These are phyloP conservation scores for Pichia scutulata DNA, from an alignment of 805 yeast species.

Conservation along the genomic window DNA sequence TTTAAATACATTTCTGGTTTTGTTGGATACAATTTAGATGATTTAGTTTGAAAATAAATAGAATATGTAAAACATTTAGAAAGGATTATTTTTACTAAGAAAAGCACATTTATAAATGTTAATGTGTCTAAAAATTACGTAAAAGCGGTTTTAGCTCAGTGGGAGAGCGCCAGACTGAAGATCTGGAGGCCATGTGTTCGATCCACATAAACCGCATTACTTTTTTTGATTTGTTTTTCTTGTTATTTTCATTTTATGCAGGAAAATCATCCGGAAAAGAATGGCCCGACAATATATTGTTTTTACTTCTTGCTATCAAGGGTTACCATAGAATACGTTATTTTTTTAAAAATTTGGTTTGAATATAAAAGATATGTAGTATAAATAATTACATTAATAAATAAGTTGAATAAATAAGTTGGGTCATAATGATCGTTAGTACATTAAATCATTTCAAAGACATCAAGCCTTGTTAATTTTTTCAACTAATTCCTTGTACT, in stretches of 20 bases:
- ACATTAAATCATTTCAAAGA: background rate
- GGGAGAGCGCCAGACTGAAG: slow-evolving; percentile 21
- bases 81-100: no score
- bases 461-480: slow-evolving; percentile 19
- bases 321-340: no score
- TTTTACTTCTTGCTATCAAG: background rate
- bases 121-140: background rate
- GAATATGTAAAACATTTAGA: no score
- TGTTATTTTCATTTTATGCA: no score
- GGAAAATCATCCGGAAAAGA: background rate
- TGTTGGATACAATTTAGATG: no score
- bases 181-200: slow-evolving; percentile 20
- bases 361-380: background rate
- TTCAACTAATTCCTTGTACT: slow-evolving; percentile 73
- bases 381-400: background rate
- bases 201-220: slow-evolving; percentile 17
- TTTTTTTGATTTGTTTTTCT: background rate
- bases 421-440: background rate
- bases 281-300: background rate
- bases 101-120: no score
- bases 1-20: no score
- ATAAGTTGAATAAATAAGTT: background rate
- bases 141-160: slow-evolving; percentile 14
- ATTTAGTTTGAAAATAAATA: no score
- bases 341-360: background rate